Evolutionary conservation across 345 rosid species (phyloP), one percentile per base, ranked within the genome.

Genomic region (Erysimum cheiranthoides): DNA sequence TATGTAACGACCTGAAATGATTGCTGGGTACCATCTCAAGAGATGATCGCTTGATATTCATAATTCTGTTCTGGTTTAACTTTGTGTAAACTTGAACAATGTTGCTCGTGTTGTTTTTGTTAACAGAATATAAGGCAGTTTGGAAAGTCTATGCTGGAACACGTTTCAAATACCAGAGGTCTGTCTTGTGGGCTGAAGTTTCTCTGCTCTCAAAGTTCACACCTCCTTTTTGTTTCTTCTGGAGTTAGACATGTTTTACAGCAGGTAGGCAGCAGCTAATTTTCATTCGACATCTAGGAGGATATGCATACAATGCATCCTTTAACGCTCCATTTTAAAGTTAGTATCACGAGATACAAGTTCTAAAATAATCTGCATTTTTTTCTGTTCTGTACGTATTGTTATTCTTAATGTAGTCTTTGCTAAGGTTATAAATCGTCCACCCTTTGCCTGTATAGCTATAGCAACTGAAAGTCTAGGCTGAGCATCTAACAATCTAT

Each of bases 121-220:
- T 77, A 79, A 82, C 92, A 94, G 99, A 85, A 85, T 68, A 84
- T 86, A 77, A 90, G 99, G 82, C 95, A 92, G 64, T 84, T 88
- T 81, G 92, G 92, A 32, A 95, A 95, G 84, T 80, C 84, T 76
- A 84, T 92, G 79, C 84, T 92, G 88, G 97, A 95, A 73, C 91
- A 88, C 68, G 88, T 95, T 80, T 92, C 99, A 71, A 82, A 82
- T 73, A 90, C 91, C 27, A 80, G 86, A 38, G 97, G 99, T 73
- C 97, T 92, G 73, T 75, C 89, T 76, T 70, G 79, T 81, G 90
- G 97, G 71, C 74, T 95, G 87, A 88, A 92, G 83, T 95, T 92
- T 85, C 93, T 92, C 79, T 88, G 86, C 81, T 95, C 97, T 40
- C 57, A 77, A 27, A 21, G 63, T 67, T 79, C 85, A 76, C 86